Percentiles rank a stretch among this genome's conserved stretches.
Conservation (phyloP, 768 basidiomycete genomes). For the Grammothele lineata region DNA sequence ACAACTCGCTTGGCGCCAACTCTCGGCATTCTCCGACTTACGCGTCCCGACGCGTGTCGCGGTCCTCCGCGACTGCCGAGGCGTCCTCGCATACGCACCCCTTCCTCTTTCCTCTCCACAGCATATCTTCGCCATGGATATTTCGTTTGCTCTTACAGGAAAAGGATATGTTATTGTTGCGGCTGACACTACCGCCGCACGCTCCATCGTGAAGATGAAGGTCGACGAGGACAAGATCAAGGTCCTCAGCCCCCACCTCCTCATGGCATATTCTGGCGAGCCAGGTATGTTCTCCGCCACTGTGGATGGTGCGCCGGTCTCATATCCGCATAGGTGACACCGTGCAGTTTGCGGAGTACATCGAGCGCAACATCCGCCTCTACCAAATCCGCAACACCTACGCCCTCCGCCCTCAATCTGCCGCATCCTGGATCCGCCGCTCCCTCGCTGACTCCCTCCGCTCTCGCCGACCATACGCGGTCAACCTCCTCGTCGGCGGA, state of each 20-base stretch:
- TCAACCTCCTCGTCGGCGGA: constrained; percentile 91
- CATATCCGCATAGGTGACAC: constrained; percentile 68
- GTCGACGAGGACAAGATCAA: constrained; percentile 96
- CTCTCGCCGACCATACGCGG: constrained; percentile 81
- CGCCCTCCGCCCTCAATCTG: constrained; percentile 84
- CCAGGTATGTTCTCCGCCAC: constrained; percentile 55
- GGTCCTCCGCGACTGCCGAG: not conserved
- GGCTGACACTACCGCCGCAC: constrained; percentile 82
- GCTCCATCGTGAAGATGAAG: constrained; percentile 98
- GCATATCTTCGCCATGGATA: constrained; percentile 62
- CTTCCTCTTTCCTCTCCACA: not conserved
- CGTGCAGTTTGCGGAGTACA: constrained; percentile 91
- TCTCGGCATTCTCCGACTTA: constrained; percentile 6
- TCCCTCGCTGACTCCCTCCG: constrained; percentile 86
- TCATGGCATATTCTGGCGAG: constrained; percentile 95
- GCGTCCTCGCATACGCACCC: not conserved
- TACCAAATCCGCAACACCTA: constrained; percentile 94
- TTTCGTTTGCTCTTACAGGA: constrained; percentile 85
- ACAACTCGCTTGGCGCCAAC: no score
- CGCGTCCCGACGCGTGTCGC: constrained; percentile 13
- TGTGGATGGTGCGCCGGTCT: not conserved
- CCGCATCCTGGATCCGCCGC: constrained; percentile 93
- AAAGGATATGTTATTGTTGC: constrained; percentile 94
- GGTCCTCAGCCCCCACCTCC: constrained; percentile 79
- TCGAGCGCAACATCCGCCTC: constrained; percentile 92